Percentiles rank a stretch among this genome's conserved stretches.
Evolutionary conservation across 495 filamentous ascomycete species (phyloP).

Genomic region (Jackrogersella multiformis): DNA sequence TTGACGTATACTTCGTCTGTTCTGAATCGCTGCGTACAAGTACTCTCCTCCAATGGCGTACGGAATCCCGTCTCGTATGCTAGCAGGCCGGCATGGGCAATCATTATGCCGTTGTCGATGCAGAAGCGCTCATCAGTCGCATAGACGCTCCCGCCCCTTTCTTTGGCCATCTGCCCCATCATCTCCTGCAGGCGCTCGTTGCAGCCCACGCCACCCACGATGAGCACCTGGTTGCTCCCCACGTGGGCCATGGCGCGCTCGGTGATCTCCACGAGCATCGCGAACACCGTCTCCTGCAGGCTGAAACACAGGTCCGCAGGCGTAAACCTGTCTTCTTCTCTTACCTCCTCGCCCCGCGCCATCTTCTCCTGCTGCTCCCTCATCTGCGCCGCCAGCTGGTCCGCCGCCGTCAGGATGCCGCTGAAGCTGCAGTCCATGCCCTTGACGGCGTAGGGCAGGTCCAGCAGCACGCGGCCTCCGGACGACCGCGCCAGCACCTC

Average conservation of each 20-base stretch:
- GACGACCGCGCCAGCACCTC: constrained; percentile 91
- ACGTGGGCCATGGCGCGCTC: constrained; percentile 99
- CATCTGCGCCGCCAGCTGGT: constrained; percentile 75
- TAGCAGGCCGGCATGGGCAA: constrained; percentile 92
- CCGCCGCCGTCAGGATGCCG: constrained; percentile 85
- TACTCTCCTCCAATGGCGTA: constrained; percentile 80
- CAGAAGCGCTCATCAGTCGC: constrained; percentile 97
- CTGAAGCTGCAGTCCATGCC: constrained; percentile 98
- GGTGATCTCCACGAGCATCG: constrained; percentile 98
- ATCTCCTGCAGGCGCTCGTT: constrained; percentile 96
- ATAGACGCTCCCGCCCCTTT: constrained; percentile 88
- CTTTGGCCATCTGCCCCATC: constrained; percentile 96
- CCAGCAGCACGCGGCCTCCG: constrained; percentile 69
- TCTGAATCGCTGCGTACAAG: constrained; percentile 92
- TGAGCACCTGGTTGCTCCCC: constrained; percentile 85
- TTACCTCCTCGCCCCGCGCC: constrained; percentile 53
- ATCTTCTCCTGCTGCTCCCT: constrained; percentile 49
- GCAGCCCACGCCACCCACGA: constrained; percentile 98
- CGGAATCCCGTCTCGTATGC: constrained; percentile 81
- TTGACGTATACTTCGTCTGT: constrained; percentile 93
- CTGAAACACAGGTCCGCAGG: constrained; percentile 92
- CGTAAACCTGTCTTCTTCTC: constrained; percentile 60
- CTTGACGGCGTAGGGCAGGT: constrained; percentile 95
- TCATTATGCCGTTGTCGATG: constrained; percentile 99
- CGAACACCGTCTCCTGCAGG: constrained; percentile 91